Evolutionary conservation across 768 basidiomycete genomes (phyloP).

Genomic region (Candolleomyces efflorescens): DNA sequence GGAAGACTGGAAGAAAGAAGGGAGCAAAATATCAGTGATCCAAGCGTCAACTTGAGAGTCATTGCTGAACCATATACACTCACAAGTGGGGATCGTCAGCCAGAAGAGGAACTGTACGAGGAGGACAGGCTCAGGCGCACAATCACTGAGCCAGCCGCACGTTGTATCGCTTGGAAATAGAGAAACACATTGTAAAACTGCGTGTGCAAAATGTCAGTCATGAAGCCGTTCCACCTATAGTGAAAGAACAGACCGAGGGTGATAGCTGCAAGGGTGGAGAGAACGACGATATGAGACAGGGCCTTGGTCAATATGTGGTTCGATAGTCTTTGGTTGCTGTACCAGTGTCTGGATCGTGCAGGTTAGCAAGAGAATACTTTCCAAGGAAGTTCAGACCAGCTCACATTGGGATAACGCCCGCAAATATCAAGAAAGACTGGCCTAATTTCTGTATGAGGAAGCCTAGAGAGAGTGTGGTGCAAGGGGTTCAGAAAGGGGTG

Average conservation of each 20-base stretch:
- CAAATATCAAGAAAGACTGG: not conserved
- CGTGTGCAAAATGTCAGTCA: not conserved
- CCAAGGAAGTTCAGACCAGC: not conserved
- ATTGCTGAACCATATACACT: not conserved
- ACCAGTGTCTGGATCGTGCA: constrained; percentile 15
- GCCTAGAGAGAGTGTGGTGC: not conserved
- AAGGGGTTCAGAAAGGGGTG: too few relatives aligned
- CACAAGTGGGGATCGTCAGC: not conserved
- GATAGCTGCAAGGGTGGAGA: not conserved
- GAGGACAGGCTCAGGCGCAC: not conserved
- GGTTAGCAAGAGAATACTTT: not conserved
- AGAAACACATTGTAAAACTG: not conserved
- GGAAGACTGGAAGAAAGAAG: not conserved
- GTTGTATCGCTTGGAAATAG: not conserved
- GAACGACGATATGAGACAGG: constrained; percentile 9
- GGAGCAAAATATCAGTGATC: not conserved
- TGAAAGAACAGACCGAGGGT: not conserved
- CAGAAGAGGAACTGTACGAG: not conserved
- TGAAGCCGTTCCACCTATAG: too few relatives aligned
- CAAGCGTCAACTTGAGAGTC: not conserved
- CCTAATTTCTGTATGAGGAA: not conserved
- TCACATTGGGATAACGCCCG: constrained; percentile 1
- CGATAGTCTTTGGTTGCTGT: constrained; percentile 14
- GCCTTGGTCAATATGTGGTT: constrained; percentile 12
- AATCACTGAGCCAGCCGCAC: not conserved